phyloP scores from a whole-genome alignment of 805 yeast genomes.

The Diddensiella santjacobensis region DNA sequence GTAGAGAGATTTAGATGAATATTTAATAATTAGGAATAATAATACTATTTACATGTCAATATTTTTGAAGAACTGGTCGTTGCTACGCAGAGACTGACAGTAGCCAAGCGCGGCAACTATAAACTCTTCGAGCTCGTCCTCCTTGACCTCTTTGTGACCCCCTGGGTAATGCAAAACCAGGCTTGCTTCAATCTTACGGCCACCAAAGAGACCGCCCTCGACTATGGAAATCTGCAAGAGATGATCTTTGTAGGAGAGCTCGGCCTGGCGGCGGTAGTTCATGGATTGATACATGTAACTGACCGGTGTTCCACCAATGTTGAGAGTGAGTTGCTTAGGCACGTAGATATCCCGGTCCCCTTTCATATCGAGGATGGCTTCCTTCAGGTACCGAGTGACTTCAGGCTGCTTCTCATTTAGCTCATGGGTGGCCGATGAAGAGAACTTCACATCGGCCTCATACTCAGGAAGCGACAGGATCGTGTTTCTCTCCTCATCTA shows the following conservation, averaged over 20 bases:
- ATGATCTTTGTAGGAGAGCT: constrained; percentile 36
- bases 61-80: not conserved
- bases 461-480: constrained; percentile 42
- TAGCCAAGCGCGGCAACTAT: constrained; percentile 20
- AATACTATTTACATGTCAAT: not conserved
- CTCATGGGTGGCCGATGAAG: constrained; percentile 35
- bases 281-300: constrained; percentile 44
- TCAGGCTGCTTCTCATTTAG: constrained; percentile 40
- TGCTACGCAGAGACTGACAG: constrained; percentile 7
- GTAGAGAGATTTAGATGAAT: not conserved
- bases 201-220: constrained; percentile 60
- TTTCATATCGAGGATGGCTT: constrained; percentile 40
- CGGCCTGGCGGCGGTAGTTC: constrained; percentile 44
- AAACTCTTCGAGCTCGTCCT: constrained; percentile 13
- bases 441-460: constrained; percentile 44
- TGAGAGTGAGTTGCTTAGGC: constrained; percentile 39
- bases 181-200: constrained; percentile 47
- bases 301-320: constrained; percentile 38
- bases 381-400: constrained; percentile 38
- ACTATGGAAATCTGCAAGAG: constrained; percentile 42
- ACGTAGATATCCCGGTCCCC: constrained; percentile 37
- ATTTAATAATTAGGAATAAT: not conserved
- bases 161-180: constrained; percentile 38
- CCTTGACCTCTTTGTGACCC: constrained; percentile 9
- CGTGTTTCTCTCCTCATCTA: constrained; percentile 43